Evolutionary conservation across 306 rosid species (phyloP).

Genomic region (Gynostemma pentaphyllum): DNA sequence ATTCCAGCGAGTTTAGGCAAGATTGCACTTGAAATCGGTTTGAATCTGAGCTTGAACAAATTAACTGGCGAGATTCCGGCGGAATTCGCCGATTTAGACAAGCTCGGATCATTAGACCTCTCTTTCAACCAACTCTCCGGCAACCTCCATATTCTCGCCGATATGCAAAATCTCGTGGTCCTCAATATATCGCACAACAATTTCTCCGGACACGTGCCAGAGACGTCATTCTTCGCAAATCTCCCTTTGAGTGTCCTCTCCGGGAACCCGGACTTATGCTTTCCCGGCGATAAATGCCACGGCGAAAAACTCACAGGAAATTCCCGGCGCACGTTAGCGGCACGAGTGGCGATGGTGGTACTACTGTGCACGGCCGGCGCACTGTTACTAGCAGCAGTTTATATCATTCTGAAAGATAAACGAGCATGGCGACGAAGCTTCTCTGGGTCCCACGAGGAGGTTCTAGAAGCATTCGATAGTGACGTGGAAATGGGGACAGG

Average conservation of each 20-base stretch:
- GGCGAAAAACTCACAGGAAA: neutral
- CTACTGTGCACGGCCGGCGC: slow-evolving; percentile 58
- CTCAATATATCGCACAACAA: slow-evolving; percentile 74
- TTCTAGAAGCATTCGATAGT: slow-evolving; percentile 25
- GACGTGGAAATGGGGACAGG: slow-evolving; percentile 75
- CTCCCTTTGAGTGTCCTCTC: slow-evolving; percentile 62
- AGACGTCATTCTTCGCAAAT: slow-evolving; percentile 68
- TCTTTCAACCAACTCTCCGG: slow-evolving; percentile 71
- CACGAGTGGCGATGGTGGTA: slow-evolving; percentile 73
- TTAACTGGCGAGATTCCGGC: slow-evolving; percentile 54
- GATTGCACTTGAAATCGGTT: slow-evolving; percentile 62
- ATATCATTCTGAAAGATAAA: slow-evolving; percentile 35
- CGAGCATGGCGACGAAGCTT: slow-evolving; percentile 15
- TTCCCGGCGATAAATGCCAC: slow-evolving; percentile 40
- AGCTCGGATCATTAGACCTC: slow-evolving; percentile 69
- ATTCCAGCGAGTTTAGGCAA: slow-evolving; percentile 11
- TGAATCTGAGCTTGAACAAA: slow-evolving; percentile 69
- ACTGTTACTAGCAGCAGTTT: slow-evolving; percentile 61
- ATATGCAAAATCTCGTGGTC: slow-evolving; percentile 67
- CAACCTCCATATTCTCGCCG: slow-evolving; percentile 45
- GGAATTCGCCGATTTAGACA: slow-evolving; percentile 43
- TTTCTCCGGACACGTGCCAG: slow-evolving; percentile 67
- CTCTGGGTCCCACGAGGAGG: slow-evolving; percentile 29
- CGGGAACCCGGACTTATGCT: slow-evolving; percentile 64
- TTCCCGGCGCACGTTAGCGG: slow-evolving; percentile 30